Evolutionary conservation across 345 rosid species (phyloP), one percentile per base, ranked within the genome.

Genomic region (Leavenworthia alabamica): DNA sequence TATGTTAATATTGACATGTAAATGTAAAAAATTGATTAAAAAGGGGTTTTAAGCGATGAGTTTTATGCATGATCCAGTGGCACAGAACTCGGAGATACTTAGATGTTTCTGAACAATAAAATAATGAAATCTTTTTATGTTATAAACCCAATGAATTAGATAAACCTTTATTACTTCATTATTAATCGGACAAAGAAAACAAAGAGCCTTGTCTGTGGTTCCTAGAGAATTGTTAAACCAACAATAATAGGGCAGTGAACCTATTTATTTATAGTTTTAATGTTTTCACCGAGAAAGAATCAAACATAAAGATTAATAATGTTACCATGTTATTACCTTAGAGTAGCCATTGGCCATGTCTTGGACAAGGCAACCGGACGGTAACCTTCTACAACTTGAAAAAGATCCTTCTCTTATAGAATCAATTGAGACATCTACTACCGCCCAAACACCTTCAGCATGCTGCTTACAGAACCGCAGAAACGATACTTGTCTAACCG

Each of bases 341-440:
- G 95, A 88, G 82, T 86, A 94, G 2, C 95, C 96, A 78, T 86
- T 90, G n/a, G 96, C 88, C 89, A 88, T 81, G 67, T 94, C 99
- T 73, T 86, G 96, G 26, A 94, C 89, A 17, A 94, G 86, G 54
- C 97, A 94, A 64, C 97, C 99, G 0, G 99, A 94, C 29, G 99
- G 99, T 44, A 90, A 93, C 77, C 97, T 88, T 79, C 88, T 71
- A 54, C 93, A 88, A 68, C 37, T 80, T 7, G 78, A 53, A 66
- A 59, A 81, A 3, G 90, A 67, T 10, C 74, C 60, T 50, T 86
- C 93, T 16, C 80, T 64, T 65, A 82, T 72, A 4, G 63, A 50
- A 63, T 90, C 97, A 8, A 90, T 53, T 2, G 99, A 94, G 60
- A 94, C 95, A 67, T 94, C 99, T 3, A 86, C 99, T 20, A 94